Evolutionary conservation across 495 filamentous ascomycete genomes (phyloP), one percentile per base, ranked within the genome.

Genomic region (Penicillium cataractarum): DNA sequence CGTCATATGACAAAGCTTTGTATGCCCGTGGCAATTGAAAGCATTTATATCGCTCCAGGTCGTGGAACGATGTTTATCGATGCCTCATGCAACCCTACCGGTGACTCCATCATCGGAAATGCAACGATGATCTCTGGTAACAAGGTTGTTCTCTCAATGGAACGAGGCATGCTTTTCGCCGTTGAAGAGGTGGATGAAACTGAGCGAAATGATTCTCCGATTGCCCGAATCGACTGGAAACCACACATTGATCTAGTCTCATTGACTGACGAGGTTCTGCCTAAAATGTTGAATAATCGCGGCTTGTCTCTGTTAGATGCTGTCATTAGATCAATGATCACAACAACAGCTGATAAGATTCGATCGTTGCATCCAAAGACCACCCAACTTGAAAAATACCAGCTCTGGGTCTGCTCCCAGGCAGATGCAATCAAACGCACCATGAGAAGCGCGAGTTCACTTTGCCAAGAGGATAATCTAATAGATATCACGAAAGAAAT

Each of bases 11-110:
- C 40, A 19, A 24, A 55, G 13, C 26, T 58, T 9, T 37, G 10
- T 27, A 39, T 63, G 8, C 61, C 61, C 12, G 21, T 24, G n/a
- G 24, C 35, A 10, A 63, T 63, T 17, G 55, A 31, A 13, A 9
- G 32, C 26, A 27, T 62, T 2, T 62, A 51, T 51, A 19, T 55
- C 13, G 44, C 21, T 17, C 24, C 48, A 17, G 24, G 48, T 27
- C 48, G 24, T 26, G 48, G 48, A 6, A 4, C 7, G 4, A 51
- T 51, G 48, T 17, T 3, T 6, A 51, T 51, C 17, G 48, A 51
- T 29, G 48, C 48, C 10, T 51, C 24, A 6, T 51, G 48, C 48
- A 31, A 51, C 31, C 48, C 48, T 29, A 27, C 48, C 15, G 24
- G 48, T 13, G 48, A 51, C 9, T 51, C 24, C 6, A 51, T 51